phyloP scores from a whole-genome alignment of 2,329 filamentous ascomycete species.

The Penicillium polonicum region DNA sequence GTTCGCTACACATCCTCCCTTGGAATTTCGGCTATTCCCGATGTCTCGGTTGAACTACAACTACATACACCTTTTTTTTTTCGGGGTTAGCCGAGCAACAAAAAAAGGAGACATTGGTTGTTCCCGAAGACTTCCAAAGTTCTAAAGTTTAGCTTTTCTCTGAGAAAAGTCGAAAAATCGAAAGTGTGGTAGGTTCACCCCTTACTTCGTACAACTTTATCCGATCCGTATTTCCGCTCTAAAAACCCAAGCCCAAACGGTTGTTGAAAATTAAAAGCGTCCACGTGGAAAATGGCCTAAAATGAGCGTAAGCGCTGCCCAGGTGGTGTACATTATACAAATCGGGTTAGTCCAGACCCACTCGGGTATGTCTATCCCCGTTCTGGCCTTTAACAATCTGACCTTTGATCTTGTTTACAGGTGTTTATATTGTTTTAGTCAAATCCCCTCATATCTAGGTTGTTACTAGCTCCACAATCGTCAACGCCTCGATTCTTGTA shows the following conservation, averaged over 20 bases:
- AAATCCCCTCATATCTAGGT: not conserved
- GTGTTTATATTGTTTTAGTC: not conserved
- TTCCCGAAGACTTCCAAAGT: not conserved
- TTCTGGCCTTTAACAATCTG: not conserved
- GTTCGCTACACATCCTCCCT: not conserved
- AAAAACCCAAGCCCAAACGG: not conserved
- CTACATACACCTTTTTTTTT: not conserved
- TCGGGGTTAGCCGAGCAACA: not conserved
- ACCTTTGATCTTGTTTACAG: not conserved
- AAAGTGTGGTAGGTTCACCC: no score
- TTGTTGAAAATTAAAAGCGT: not conserved
- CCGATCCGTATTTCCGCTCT: no score
- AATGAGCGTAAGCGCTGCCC: not conserved
- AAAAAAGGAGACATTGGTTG: not conserved
- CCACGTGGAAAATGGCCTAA: not conserved
- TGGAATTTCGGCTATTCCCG: not conserved
- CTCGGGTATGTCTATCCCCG: not conserved
- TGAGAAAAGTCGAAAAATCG: no score
- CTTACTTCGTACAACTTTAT: no score
- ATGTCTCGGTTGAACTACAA: not conserved
- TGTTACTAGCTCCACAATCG: not conserved
- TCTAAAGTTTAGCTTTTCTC: no score
- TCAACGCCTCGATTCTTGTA: not conserved
- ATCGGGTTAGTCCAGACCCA: not conserved
- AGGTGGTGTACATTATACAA: slow-evolving; percentile 14